A percentile compares a stretch with the other conserved stretches of the same genome.
Evolutionary conservation across 2,329 filamentous ascomycete species (phyloP).

Genomic region (Diaporthe amygdali): DNA sequence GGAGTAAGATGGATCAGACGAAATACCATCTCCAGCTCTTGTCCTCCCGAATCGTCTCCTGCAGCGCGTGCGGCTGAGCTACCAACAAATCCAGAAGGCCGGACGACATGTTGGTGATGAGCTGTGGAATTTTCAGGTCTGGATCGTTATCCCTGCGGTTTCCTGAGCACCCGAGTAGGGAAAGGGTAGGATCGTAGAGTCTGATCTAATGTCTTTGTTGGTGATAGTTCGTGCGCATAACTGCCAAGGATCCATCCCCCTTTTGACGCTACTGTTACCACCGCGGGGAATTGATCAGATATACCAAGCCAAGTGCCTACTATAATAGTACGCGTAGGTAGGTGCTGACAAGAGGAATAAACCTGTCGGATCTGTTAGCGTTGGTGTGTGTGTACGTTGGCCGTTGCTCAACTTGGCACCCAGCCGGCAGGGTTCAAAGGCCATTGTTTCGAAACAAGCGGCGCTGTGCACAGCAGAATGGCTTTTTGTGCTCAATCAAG

Average conservation of each 20-base stretch:
- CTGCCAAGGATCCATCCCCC: too few species aligned
- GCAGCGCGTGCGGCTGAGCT: not conserved
- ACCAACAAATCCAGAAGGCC: not conserved
- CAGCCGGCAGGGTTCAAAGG: not conserved
- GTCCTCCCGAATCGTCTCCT: not conserved
- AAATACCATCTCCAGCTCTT: not conserved
- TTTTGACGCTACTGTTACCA: too few species aligned
- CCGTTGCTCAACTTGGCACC: not conserved
- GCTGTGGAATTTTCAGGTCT: not conserved
- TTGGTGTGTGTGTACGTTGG: not conserved
- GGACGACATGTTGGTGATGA: not conserved
- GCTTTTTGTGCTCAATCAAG: not conserved
- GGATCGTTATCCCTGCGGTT: not conserved
- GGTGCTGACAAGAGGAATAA: too few species aligned
- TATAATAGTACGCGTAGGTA: too few species aligned
- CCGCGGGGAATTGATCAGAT: too few species aligned
- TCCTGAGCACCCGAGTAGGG: not conserved
- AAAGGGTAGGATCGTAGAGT: not conserved
- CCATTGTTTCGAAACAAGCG: constrained; percentile 11
- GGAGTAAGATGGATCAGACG: not conserved
- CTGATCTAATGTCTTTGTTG: constrained; percentile 5
- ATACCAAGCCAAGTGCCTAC: too few species aligned
- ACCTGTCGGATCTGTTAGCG: not conserved
- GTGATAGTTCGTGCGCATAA: not conserved
- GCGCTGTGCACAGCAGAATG: not conserved